A percentile compares a stretch with the other conserved stretches of the same genome.
Evolutionary conservation across 805 yeast species (phyloP).

Genomic region (Cyberlindnera saturnus): DNA sequence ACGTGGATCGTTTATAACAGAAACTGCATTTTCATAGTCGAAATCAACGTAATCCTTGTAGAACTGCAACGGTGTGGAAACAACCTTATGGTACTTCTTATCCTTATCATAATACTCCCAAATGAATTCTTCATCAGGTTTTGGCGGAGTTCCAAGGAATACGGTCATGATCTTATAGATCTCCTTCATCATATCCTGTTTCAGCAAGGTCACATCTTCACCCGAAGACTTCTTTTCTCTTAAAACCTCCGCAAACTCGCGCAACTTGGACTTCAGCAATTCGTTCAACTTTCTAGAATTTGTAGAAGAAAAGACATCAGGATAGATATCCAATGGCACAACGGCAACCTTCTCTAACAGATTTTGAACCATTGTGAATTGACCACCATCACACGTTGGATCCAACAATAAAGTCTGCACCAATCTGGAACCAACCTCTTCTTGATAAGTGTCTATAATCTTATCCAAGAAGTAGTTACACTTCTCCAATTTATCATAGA

Average conservation of each 20-base stretch:
- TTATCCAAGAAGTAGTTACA: conserved; percentile 77
- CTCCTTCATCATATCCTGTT: conserved; percentile 48
- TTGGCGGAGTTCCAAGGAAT: conserved; percentile 75
- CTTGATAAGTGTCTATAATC: conserved; percentile 60
- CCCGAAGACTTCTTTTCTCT: conserved; percentile 29
- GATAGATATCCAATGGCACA: conserved; percentile 68
- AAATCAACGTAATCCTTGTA: conserved; percentile 46
- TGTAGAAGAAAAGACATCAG: conserved; percentile 58
- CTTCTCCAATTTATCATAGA: conserved; percentile 83
- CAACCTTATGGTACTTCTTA: conserved; percentile 40
- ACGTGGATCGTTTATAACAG: conserved; percentile 80
- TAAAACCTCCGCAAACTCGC: conserved; percentile 72
- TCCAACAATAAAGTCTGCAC: conserved; percentile 58
- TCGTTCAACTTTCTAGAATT: conserved; percentile 47
- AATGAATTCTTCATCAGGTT: conserved; percentile 54
- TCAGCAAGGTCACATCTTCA: conserved; percentile 25
- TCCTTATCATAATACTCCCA: conserved; percentile 80
- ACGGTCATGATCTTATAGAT: conserved; percentile 61
- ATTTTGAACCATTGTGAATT: conserved; percentile 77
- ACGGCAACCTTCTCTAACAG: conserved; percentile 74
- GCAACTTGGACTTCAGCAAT: conserved; percentile 59
- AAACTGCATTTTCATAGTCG: conserved; percentile 48
- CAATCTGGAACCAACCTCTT: conserved; percentile 63
- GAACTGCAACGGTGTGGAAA: conserved; percentile 62
- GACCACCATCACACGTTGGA: conserved; percentile 84